Evolutionary conservation across 345 rosid genomes (phyloP).

Genomic region (Aurinia saxatilis): DNA sequence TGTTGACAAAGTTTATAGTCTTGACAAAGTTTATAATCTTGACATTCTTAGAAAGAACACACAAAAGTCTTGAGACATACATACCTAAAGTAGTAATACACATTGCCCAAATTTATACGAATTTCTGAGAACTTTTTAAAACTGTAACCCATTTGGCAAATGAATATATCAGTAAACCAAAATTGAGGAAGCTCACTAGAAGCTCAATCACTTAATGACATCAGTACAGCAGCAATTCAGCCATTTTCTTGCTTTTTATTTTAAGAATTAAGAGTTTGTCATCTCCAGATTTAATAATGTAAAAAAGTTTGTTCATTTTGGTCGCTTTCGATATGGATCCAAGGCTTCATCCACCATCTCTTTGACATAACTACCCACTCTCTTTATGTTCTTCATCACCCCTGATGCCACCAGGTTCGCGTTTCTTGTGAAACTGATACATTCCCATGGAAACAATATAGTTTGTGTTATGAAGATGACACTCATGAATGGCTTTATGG

Average conservation of each 20-base stretch:
- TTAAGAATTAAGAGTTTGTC: neutral
- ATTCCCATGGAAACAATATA: neutral
- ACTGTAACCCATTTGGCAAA: neutral
- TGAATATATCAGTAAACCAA: slow-evolving; percentile 6
- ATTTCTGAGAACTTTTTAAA: neutral
- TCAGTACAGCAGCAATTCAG: slow-evolving; percentile 1
- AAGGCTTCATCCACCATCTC: slow-evolving; percentile 42
- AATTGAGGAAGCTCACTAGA: neutral
- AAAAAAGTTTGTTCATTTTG: slow-evolving; percentile 34
- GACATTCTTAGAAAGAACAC: too few species aligned
- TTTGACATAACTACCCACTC: slow-evolving; percentile 53
- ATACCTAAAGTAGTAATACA: too few species aligned
- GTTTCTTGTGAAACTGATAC: slow-evolving; percentile 52
- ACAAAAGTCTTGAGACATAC: too few species aligned
- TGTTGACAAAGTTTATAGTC: too few species aligned
- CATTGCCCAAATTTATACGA: neutral
- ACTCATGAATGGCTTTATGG: neutral
- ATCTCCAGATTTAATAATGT: neutral
- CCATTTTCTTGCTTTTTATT: slow-evolving; percentile 3
- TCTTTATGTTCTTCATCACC: slow-evolving; percentile 47
- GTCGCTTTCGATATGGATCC: slow-evolving; percentile 45
- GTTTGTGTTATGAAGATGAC: neutral
- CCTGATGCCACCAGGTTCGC: slow-evolving; percentile 60
- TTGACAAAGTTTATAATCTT: too few species aligned
- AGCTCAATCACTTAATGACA: slow-evolving; percentile 11